These are phyloP conservation scores for Eucalyptus erythrocorys DNA, from an alignment of 345 rosid species.

Conservation along the genomic window DNA sequence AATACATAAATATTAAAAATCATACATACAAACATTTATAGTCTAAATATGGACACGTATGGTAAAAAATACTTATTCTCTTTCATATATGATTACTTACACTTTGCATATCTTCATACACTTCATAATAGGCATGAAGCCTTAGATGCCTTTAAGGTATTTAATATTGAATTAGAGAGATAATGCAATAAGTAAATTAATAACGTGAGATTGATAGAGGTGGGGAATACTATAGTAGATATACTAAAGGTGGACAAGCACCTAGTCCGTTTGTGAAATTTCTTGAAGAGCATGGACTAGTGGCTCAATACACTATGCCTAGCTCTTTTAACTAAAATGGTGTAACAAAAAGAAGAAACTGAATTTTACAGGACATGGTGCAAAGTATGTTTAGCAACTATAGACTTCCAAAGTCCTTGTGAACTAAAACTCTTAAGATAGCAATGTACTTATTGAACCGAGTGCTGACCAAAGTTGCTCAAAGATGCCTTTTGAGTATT, in stretches of 20 bases:
- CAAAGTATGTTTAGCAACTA: neutral
- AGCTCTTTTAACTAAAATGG: neutral
- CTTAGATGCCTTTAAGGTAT: too few species aligned
- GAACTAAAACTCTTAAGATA: neutral
- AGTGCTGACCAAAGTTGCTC: neutral
- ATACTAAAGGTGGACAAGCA: neutral
- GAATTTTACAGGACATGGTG: neutral
- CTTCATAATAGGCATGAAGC: neutral
- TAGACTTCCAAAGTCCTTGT: neutral
- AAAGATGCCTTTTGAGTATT: neutral
- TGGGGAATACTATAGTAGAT: too few species aligned
- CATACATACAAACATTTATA: too few species aligned
- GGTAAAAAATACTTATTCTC: neutral
- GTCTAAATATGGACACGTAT: neutral
- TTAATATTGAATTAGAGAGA: neutral
- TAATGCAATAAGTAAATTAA: neutral
- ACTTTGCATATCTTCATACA: neutral
- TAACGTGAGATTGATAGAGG: neutral
- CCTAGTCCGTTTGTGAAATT: too few species aligned
- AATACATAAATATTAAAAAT: too few species aligned
- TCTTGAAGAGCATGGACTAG: neutral
- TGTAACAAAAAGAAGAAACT: rapidly evolving
- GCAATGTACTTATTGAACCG: neutral
- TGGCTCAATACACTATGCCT: neutral
- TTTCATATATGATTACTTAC: neutral